These are phyloP conservation scores for Exobasidium cylindrosporum DNA, from an alignment of 1,284 basidiomycete genomes.

Conservation along the genomic window DNA sequence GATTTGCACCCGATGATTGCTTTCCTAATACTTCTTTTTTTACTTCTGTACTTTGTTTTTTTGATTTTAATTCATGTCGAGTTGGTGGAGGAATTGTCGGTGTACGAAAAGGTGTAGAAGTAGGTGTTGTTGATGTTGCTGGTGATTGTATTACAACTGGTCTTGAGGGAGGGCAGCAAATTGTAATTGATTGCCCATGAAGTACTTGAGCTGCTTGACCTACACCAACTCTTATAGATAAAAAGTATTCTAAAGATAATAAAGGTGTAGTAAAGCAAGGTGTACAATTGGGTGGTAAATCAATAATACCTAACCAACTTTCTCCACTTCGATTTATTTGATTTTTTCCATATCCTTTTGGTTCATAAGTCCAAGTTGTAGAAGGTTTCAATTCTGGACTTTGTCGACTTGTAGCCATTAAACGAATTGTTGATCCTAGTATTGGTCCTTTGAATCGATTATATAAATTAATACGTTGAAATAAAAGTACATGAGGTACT, in stretches of 20 bases:
- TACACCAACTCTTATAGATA: constrained; percentile 26
- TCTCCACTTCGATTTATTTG: constrained; percentile 21
- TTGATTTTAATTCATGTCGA: background rate
- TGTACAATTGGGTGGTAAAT: constrained; percentile 29
- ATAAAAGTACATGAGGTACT: background rate
- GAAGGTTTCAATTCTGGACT: background rate
- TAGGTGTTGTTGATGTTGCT: background rate
- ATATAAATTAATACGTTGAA: background rate
- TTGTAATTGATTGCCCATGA: background rate
- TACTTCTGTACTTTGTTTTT: background rate
- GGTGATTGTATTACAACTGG: background rate
- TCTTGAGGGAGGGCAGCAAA: constrained; percentile 13
- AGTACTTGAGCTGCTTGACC: background rate
- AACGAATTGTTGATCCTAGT: background rate
- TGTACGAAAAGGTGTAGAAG: background rate
- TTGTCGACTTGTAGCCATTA: constrained; percentile 7
- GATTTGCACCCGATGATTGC: background rate
- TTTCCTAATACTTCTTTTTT: background rate
- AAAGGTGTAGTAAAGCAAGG: constrained; percentile 32
- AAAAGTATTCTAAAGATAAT: constrained; percentile 38
- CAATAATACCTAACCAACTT: constrained; percentile 23
- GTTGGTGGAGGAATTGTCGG: background rate
- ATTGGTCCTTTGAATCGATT: background rate
- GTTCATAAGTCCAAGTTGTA: background rate
- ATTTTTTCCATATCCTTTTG: background rate